These are phyloP conservation scores for Colletotrichum cuscutae DNA, from an alignment of 2,329 filamentous ascomycete genomes.

Conservation along the genomic window DNA sequence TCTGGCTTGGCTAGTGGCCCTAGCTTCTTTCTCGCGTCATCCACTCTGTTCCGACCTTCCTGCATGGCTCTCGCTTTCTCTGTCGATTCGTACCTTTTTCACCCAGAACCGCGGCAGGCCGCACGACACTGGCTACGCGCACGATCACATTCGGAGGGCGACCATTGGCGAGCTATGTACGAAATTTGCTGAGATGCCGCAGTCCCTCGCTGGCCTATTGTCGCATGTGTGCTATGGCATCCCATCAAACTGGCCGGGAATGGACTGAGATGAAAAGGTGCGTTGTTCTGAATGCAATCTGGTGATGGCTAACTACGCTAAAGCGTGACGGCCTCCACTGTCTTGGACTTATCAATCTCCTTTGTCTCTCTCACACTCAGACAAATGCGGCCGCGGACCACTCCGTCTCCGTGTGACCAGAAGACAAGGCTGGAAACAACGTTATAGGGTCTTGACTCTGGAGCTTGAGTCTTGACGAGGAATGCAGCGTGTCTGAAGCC, in stretches of 20 bases:
- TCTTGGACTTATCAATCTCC: conserved; percentile 25
- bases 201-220: background rate
- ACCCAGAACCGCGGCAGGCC: background rate
- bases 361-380: conserved; percentile 26
- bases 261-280: conserved; percentile 27
- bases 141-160: background rate
- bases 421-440: conserved; percentile 1
- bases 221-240: background rate
- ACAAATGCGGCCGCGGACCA: conserved; percentile 19
- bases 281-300: conserved; percentile 23
- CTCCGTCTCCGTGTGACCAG: background rate
- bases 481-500: conserved; percentile 22
- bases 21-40: background rate
- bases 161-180: background rate
- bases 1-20: conserved; percentile 8
- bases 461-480: background rate
- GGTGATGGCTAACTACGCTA: background rate
- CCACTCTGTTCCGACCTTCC: background rate
- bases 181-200: conserved; percentile 10
- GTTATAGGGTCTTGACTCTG: background rate
- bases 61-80: background rate
- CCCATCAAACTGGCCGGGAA: conserved; percentile 12
- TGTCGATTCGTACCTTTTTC: background rate
- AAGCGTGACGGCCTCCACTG: conserved; percentile 19
- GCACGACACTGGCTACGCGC: background rate